Base-by-base conservation (phyloP, 2,329 filamentous ascomycete species). In the Volutella citrinella region DNA sequence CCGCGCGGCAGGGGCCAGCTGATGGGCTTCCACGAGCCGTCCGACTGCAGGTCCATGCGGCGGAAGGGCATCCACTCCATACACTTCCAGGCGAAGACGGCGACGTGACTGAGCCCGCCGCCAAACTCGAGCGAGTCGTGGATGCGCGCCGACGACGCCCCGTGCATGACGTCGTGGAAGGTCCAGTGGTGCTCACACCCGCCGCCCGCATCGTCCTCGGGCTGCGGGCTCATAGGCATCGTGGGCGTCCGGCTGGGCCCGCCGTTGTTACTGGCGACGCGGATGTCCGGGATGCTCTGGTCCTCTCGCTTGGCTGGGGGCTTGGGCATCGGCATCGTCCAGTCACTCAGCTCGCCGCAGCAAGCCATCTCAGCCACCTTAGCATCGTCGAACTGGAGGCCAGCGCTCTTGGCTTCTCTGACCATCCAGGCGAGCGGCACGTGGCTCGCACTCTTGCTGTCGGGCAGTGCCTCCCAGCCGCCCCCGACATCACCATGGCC, bases 11-110 rank as follows among this genome's bases (percentile, higher is more conserved):
- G 64, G 0, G 87, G 87, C 84, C 86, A 91, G 8, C 80, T 71
- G 46, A 93, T 91, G 0, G 84, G 82, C 57, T 79, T 82, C 87
- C 87, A 93, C 0, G 77, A 78, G 0, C 84, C 84, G 42, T 90
- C 82, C 0, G 66, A 40, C 42, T 80, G 78, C 7, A 91, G 64
- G 48, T 91, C 87, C 83, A 93, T 90, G 16, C 87, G 72, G 2
- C 84, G 74, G 62, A 91, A 90, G 0, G 87, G 87, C 16, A 91
- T 66, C 55, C 84, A 89, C 52, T 91, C 87, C 85, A 91, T 87
- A 15, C 87, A 56, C 21, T 80, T 84, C 86, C 86, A 91, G 3
- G 71, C 73, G 0, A 82, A 47, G 0, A 87, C 83, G 0, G 79
- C 75, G 5, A 65, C 35, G 16, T 45, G 41, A 0, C 69, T 57